Conservation (phyloP, 2,329 filamentous ascomycete genomes). For the Monascus ruber region DNA sequence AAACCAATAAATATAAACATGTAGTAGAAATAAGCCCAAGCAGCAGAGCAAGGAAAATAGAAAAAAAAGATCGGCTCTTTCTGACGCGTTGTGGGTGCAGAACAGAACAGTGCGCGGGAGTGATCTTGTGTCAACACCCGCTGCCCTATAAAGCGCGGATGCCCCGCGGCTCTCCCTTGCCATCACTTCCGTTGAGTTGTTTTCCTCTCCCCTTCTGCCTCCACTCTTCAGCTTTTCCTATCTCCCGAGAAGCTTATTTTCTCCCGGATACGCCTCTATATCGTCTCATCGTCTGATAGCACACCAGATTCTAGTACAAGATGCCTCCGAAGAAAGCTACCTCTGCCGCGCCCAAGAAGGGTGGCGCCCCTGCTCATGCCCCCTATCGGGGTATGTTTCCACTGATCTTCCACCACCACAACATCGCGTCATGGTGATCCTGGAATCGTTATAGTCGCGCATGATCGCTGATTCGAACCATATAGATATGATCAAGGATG, state of each 20-base stretch:
- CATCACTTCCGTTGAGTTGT: conserved; percentile 24
- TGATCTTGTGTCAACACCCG: conserved; percentile 33
- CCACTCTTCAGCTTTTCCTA: conserved; percentile 7
- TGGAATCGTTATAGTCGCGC: conserved; percentile 38
- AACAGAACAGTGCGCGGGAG: conserved; percentile 4
- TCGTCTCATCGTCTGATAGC: conserved; percentile 5
- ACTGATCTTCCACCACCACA: conserved; percentile 33
- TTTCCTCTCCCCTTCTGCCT: conserved; percentile 15
- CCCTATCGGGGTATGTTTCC: conserved; percentile 54
- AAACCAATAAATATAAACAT: no score
- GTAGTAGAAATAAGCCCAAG: no score
- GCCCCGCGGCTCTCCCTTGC: conserved; percentile 29
- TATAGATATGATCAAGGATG: conserved; percentile 63
- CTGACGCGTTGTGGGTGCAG: no score
- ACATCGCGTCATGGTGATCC: conserved; percentile 33
- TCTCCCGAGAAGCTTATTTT: conserved; percentile 3
- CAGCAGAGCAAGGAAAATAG: no score
- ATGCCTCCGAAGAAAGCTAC: conserved; percentile 58
- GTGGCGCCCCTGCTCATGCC: conserved; percentile 43
- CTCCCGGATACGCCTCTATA: no score
- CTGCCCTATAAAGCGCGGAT: conserved; percentile 32
- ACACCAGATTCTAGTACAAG: conserved; percentile 17
- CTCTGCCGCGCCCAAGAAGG: conserved; percentile 46
- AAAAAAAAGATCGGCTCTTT: no score
- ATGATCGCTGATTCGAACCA: conserved; percentile 40